These are phyloP conservation scores for Cercospora sp. DNA, from an alignment of 2,329 filamentous ascomycete species.

Conservation along the genomic window DNA sequence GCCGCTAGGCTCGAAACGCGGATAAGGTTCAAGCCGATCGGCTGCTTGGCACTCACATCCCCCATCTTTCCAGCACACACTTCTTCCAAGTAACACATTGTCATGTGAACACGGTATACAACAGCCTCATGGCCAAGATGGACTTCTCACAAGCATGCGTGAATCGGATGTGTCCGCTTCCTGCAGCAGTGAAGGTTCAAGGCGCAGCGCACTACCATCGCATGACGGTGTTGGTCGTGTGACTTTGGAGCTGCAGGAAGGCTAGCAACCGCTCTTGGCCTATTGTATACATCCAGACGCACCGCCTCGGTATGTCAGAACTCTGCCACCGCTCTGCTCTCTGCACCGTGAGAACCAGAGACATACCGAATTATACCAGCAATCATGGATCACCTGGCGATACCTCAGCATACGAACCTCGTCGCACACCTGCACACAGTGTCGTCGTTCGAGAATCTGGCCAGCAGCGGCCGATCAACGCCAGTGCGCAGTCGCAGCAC, in stretches of 20 bases:
- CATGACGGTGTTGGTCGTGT: conserved; percentile 13
- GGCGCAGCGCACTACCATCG: neutral
- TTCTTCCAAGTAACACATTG: neutral
- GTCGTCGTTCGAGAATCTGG: neutral
- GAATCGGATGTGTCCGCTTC: neutral
- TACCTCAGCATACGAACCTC: conserved; percentile 13
- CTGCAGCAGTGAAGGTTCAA: neutral
- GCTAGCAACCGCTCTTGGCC: conserved; percentile 6
- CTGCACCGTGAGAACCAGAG: neutral
- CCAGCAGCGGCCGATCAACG: neutral
- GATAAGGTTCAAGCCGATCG: conserved; percentile 3
- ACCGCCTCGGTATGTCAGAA: conserved; percentile 2
- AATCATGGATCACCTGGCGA: conserved; percentile 9
- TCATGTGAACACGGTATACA: neutral
- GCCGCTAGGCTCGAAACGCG: neutral
- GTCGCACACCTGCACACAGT: conserved; percentile 6
- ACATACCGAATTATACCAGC: neutral
- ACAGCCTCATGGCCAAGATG: neutral
- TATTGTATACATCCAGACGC: conserved; percentile 8
- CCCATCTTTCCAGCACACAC: neutral
- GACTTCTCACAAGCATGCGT: neutral
- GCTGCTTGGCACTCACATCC: neutral
- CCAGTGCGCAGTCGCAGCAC: neutral
- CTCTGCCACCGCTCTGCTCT: neutral
- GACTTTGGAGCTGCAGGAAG: conserved; percentile 8